Evolutionary conservation across 176 grass and related monocot species (phyloP), one percentile per base, ranked within the genome.

Genomic region (Hordeum marinum): DNA sequence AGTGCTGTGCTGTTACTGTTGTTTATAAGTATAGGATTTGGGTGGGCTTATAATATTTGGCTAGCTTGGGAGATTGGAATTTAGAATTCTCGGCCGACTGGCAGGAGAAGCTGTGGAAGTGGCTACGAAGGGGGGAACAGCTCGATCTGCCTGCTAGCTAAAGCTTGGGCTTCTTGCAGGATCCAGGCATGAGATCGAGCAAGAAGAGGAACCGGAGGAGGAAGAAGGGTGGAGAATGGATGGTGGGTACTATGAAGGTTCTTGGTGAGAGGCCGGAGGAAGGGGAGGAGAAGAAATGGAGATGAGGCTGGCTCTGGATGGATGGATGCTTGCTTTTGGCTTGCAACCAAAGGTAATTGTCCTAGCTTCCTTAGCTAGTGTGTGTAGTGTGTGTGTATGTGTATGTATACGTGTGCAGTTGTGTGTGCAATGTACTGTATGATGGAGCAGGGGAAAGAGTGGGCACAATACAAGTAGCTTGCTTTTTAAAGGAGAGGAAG

Each of bases 251-350:
- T 83, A 68, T 80, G 89, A 80, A 87, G 84, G 75, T 90, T 87
- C 76, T 87, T 87, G 74, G 85, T 91, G 83, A 57, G 52, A 50
- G 11, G 11, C 68, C 11, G 23, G 40, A 14, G 69, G 34, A 69
- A 9, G 63, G 43, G 18, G 60, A 11, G 73, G 15, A 32, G 25
- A 42, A 66, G 45, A 15, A 26, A 24, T 24, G 40, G 26, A 32
- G 63, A 70, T 52, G 73, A 57, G 37, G 52, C 52, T 21, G 52
- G 52, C 2, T 55, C 17, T 48, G 68, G 62, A 76, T 57, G 77
- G 80, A 83, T 78, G 81, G 76, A 76, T 68, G 41, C 69, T 87
- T 90, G 31, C 89, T 87, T 90, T 80, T 87, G 76, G 80, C 68
- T 80, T 84, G 89, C 61, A 35, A 77, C 68, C 52, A 70, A 80